These are phyloP conservation scores for Venturia carpophila DNA, from an alignment of 2,329 filamentous ascomycete species.

Conservation along the genomic window DNA sequence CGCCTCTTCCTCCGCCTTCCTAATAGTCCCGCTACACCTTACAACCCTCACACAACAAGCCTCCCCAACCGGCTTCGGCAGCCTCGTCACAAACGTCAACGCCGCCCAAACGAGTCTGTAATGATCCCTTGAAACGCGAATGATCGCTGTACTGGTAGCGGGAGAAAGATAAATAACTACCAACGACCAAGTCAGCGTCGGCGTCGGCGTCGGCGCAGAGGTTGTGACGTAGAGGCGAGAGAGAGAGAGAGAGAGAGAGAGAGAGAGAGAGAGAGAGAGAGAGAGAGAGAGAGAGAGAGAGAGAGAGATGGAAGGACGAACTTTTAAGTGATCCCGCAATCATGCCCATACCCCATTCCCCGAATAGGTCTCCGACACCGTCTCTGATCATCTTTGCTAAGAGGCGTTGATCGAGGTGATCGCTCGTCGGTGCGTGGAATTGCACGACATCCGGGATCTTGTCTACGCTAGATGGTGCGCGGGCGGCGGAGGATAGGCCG, in stretches of 20 bases:
- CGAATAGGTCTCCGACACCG: slow-evolving; percentile 38
- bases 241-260: no score
- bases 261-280: no score
- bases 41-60: slow-evolving; percentile 77
- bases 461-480: slow-evolving; percentile 24
- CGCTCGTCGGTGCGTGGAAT: slow-evolving; percentile 71
- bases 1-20: slow-evolving; percentile 83
- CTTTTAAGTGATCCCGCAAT: slow-evolving; percentile 61
- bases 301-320: slow-evolving; percentile 38
- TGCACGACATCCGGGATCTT: slow-evolving; percentile 54
- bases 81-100: slow-evolving; percentile 66
- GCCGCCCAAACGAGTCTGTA: slow-evolving; percentile 87
- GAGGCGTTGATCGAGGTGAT: slow-evolving; percentile 57
- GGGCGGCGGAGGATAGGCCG: slow-evolving; percentile 39
- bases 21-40: slow-evolving; percentile 84
- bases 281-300: no score
- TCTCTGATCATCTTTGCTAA: slow-evolving; percentile 57
- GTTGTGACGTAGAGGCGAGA: neutral
- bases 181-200: no score
- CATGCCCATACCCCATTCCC: slow-evolving; percentile 78
- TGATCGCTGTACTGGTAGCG: slow-evolving; percentile 89
- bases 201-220: slow-evolving; percentile 12
- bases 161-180: slow-evolving; percentile 86
- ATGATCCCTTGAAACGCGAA: slow-evolving; percentile 72
- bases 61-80: slow-evolving; percentile 53